Conservation (phyloP, 164 flowering plant species). For the Magnolia kwangsiensis region DNA sequence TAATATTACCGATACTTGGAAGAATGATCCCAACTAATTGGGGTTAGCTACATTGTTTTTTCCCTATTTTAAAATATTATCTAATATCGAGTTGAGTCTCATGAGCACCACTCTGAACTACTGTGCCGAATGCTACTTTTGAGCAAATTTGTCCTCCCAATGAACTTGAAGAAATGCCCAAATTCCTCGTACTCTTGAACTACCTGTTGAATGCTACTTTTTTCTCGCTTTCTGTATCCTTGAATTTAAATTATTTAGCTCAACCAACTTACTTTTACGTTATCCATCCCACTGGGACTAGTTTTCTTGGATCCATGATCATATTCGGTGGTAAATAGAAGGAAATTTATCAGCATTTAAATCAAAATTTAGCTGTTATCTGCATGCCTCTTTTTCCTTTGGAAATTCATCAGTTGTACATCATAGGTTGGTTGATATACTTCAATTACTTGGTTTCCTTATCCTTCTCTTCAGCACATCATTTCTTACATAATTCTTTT, state of each 20-base stretch:
- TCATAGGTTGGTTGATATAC: background rate
- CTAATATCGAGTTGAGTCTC: too few species aligned
- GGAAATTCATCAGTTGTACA: background rate
- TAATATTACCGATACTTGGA: too few species aligned
- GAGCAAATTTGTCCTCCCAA: background rate
- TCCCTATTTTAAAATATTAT: too few species aligned
- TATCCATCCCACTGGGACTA: background rate
- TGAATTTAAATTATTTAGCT: background rate
- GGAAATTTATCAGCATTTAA: background rate
- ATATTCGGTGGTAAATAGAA: background rate
- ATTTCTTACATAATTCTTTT: slow-evolving; percentile 14
- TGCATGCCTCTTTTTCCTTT: background rate
- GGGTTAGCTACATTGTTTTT: too few species aligned
- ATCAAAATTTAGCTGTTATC: background rate
- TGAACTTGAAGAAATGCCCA: background rate
- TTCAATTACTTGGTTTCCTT: background rate
- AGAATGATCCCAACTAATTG: too few species aligned
- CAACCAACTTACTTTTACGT: background rate
- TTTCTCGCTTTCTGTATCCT: background rate
- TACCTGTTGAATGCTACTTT: background rate
- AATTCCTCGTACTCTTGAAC: background rate
- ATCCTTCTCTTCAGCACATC: background rate
- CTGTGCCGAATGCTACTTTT: background rate
- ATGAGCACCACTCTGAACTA: background rate
- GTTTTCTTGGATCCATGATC: background rate